Percentiles rank a stretch among this genome's conserved stretches.
These are phyloP conservation scores for Phialophora macrospora DNA, from an alignment of 2,329 filamentous ascomycete genomes.

Conservation along the genomic window DNA sequence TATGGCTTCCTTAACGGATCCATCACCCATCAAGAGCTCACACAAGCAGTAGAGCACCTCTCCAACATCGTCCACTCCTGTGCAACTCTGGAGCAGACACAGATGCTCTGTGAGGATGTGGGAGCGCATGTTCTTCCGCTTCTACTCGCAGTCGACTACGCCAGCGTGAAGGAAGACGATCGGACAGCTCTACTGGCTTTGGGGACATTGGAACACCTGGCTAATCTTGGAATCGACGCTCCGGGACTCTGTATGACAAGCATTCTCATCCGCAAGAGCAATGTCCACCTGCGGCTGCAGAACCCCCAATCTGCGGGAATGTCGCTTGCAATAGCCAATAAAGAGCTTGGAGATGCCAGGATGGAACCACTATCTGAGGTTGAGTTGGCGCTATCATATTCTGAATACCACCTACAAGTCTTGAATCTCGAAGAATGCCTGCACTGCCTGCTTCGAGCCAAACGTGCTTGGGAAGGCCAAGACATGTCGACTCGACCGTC, in stretches of 20 bases:
- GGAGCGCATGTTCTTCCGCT: constrained; percentile 58
- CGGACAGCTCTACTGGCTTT: constrained; percentile 56
- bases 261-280: constrained; percentile 54
- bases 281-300: constrained; percentile 64
- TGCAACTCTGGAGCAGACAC: constrained; percentile 49
- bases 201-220: constrained; percentile 54
- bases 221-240: constrained; percentile 51
- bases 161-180: constrained; percentile 62
- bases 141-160: constrained; percentile 59
- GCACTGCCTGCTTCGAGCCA: constrained; percentile 43
- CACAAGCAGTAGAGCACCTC: constrained; percentile 32
- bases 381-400: constrained; percentile 70
- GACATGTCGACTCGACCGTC: neutral
- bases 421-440: constrained; percentile 67
- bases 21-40: constrained; percentile 13
- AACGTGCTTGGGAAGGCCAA: constrained; percentile 42
- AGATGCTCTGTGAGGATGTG: constrained; percentile 56
- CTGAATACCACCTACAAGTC: constrained; percentile 73
- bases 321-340: constrained; percentile 64
- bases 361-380: constrained; percentile 55
- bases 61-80: constrained; percentile 51
- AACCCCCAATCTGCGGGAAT: constrained; percentile 63
- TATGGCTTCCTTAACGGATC: constrained; percentile 36
- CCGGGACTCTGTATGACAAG: constrained; percentile 49
- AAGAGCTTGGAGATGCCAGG: constrained; percentile 49